Conservation (phyloP, 2,329 filamentous ascomycete genomes). For the Diaporthe helianthi region DNA sequence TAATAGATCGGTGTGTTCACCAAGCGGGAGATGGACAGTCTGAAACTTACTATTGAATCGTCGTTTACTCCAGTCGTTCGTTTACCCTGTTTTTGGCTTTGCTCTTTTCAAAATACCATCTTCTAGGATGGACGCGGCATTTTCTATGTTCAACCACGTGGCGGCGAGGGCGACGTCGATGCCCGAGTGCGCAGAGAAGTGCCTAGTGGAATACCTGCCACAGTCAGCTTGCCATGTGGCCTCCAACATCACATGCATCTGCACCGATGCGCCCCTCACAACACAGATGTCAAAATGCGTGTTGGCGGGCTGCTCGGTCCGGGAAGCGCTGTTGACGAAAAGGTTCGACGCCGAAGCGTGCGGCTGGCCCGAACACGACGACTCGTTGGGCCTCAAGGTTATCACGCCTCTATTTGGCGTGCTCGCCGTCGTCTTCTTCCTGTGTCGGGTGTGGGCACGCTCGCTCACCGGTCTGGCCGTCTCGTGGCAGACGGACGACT, state of each 20-base stretch:
- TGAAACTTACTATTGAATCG: background rate
- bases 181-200: constrained; percentile 3
- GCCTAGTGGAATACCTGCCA: background rate
- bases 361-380: background rate
- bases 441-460: constrained; percentile 19
- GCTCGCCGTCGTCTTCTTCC: constrained; percentile 16
- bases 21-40: background rate
- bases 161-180: background rate
- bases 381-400: constrained; percentile 14
- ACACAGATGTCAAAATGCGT: constrained; percentile 3
- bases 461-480: constrained; percentile 12
- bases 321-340: constrained; percentile 12
- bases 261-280: constrained; percentile 5
- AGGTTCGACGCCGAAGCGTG: constrained; percentile 7
- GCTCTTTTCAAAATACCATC: background rate
- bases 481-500: constrained; percentile 20
- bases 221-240: constrained; percentile 12
- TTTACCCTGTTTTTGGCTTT: background rate
- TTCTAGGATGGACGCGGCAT: background rate
- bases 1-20: background rate
- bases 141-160: constrained; percentile 9
- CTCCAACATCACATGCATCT: constrained; percentile 17
- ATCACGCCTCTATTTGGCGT: constrained; percentile 19
- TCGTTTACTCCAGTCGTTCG: background rate
- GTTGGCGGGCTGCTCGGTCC: background rate